Evolutionary conservation across 257 asterid species (phyloP).

Genomic region (Solanum sejunctum): DNA sequence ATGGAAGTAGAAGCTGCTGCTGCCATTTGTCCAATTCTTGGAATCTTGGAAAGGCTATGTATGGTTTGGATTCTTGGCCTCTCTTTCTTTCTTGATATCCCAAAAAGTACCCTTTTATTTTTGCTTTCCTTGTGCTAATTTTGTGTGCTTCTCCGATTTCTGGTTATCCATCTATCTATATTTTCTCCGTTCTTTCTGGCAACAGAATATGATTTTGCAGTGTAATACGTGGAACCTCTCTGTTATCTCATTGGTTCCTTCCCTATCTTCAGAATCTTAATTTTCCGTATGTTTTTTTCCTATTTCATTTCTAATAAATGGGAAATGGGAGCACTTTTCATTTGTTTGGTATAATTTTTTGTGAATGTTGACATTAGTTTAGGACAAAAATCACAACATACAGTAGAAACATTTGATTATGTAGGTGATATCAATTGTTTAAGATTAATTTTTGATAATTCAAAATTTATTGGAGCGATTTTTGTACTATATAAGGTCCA

Average conservation of each 20-base stretch:
- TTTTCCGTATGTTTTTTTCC: background rate
- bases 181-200: constrained; percentile 6
- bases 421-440: background rate
- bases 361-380: background rate
- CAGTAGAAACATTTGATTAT: background rate
- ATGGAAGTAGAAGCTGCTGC: constrained; percentile 85
- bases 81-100: constrained; percentile 14
- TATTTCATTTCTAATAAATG: background rate
- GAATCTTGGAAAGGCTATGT: background rate
- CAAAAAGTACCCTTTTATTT: background rate
- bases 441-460: background rate
- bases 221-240: constrained; percentile 40
- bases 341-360: background rate
- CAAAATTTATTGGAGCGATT: background rate
- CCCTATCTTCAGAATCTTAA: constrained; percentile 37
- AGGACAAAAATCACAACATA: background rate
- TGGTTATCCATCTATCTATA: constrained; percentile 24
- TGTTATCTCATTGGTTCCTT: constrained; percentile 43
- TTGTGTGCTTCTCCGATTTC: constrained; percentile 7
- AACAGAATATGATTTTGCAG: constrained; percentile 15
- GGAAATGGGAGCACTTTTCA: background rate
- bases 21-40: constrained; percentile 27
- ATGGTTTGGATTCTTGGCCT: constrained; percentile 21
- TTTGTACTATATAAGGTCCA: background rate
- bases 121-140: background rate